These are phyloP conservation scores for Ceratocystis colombiana DNA, from an alignment of 2,329 filamentous ascomycete genomes.

Conservation along the genomic window DNA sequence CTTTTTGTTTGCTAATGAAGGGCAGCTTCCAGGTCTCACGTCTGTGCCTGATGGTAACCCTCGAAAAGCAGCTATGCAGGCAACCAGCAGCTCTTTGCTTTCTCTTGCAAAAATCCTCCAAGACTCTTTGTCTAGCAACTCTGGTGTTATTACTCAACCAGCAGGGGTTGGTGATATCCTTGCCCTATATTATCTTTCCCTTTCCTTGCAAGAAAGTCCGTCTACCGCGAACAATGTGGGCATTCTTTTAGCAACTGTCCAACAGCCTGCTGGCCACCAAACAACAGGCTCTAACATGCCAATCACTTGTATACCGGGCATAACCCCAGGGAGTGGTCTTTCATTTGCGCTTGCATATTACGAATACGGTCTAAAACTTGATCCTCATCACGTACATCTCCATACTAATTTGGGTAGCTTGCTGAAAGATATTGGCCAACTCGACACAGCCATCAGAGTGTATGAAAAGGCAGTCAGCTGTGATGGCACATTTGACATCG, in stretches of 20 bases:
- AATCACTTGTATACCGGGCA: slow-evolving; percentile 56
- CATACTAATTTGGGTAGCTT: slow-evolving; percentile 95
- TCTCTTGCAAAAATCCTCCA: slow-evolving; percentile 97
- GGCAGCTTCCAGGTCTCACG: slow-evolving; percentile 68
- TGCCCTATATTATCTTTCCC: slow-evolving; percentile 85
- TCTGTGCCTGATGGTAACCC: slow-evolving; percentile 61
- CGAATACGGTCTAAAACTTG: slow-evolving; percentile 80
- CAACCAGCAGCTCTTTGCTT: slow-evolving; percentile 87
- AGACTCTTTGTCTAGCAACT: slow-evolving; percentile 76
- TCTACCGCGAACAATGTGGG: slow-evolving; percentile 98
- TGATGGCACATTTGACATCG: slow-evolving; percentile 93
- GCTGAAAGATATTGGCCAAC: slow-evolving; percentile 89
- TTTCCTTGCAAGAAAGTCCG: slow-evolving; percentile 88
- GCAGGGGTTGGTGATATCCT: slow-evolving; percentile 80
- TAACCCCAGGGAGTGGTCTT: slow-evolving; percentile 75
- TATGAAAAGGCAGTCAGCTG: slow-evolving; percentile 90
- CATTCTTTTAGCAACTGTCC: slow-evolving; percentile 88
- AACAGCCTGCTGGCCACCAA: slow-evolving; percentile 44
- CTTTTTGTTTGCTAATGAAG: slow-evolving; percentile 66
- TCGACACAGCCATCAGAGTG: slow-evolving; percentile 88
- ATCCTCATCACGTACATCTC: slow-evolving; percentile 82
- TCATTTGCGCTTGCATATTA: slow-evolving; percentile 87
- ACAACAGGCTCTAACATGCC: background rate
- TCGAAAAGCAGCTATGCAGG: slow-evolving; percentile 72
- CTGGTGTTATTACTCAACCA: slow-evolving; percentile 48